Evolutionary conservation across 768 basidiomycete species (phyloP).

Genomic region (Gloeophyllum trabeum): DNA sequence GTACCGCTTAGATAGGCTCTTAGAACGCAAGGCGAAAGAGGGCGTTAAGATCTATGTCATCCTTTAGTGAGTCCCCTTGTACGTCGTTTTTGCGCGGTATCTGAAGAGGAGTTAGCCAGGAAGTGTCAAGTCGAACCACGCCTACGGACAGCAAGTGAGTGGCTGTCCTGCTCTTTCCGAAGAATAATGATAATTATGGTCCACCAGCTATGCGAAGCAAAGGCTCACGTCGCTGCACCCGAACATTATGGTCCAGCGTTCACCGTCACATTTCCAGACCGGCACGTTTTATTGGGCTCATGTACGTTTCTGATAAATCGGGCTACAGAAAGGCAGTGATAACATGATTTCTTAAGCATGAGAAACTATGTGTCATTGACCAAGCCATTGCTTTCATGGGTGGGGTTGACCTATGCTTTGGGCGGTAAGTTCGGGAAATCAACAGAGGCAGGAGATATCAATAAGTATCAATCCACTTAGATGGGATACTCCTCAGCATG

Average conservation of each 20-base stretch:
- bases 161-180: background rate
- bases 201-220: constrained; percentile 73
- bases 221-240: constrained; percentile 68
- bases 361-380: constrained; percentile 96
- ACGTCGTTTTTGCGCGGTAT: constrained; percentile 1
- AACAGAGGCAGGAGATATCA: background rate
- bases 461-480: constrained; percentile 19
- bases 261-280: constrained; percentile 94
- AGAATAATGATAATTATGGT: background rate
- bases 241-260: constrained; percentile 94
- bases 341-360: constrained; percentile 47
- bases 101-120: constrained; percentile 44
- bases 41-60: constrained; percentile 96
- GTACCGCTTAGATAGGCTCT: constrained; percentile 77
- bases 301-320: constrained; percentile 31
- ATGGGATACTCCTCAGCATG: constrained; percentile 97
- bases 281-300: constrained; percentile 99
- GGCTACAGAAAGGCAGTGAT: background rate
- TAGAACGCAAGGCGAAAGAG: constrained; percentile 87
- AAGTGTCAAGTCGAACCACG: constrained; percentile 92
- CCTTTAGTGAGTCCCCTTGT: constrained; percentile 54
- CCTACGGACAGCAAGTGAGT: constrained; percentile 86
- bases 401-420: constrained; percentile 90
- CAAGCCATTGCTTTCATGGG: constrained; percentile 98
- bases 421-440: constrained; percentile 36